These are phyloP conservation scores for Suillus ampliporus DNA, from an alignment of 768 basidiomycete genomes.

Conservation along the genomic window DNA sequence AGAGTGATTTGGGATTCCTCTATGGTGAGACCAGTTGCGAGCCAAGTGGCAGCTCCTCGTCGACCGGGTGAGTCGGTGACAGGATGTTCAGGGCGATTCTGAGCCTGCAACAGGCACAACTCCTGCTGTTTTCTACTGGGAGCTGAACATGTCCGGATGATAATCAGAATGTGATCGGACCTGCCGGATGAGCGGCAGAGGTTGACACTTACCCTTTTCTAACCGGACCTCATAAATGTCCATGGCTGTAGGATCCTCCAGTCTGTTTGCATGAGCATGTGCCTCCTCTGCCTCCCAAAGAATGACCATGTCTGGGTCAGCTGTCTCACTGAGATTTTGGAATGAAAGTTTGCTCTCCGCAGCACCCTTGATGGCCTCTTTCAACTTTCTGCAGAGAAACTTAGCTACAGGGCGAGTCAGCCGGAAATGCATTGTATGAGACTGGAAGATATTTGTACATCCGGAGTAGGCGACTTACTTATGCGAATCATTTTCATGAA, in stretches of 20 bases:
- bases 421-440: not conserved
- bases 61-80: not conserved
- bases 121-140: not conserved
- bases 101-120: not conserved
- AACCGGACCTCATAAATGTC: conserved; percentile 13
- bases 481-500: conserved; percentile 29
- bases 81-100: not conserved
- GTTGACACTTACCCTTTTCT: conserved; percentile 7
- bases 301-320: not conserved
- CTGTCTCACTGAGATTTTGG: not conserved
- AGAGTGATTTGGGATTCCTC: conserved; percentile 8
- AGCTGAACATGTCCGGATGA: not conserved
- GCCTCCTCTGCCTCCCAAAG: conserved; percentile 7
- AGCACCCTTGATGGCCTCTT: not conserved
- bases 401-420: not conserved
- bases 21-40: conserved; percentile 5
- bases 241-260: not conserved
- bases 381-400: conserved; percentile 3
- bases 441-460: not conserved
- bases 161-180: too few relatives aligned
- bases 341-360: not conserved
- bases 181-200: too few relatives aligned
- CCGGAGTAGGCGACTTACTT: not conserved
- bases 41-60: conserved; percentile 8
- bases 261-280: not conserved